These are phyloP conservation scores for Laguncularia racemosa DNA, from an alignment of 345 rosid genomes.

Conservation along the genomic window DNA sequence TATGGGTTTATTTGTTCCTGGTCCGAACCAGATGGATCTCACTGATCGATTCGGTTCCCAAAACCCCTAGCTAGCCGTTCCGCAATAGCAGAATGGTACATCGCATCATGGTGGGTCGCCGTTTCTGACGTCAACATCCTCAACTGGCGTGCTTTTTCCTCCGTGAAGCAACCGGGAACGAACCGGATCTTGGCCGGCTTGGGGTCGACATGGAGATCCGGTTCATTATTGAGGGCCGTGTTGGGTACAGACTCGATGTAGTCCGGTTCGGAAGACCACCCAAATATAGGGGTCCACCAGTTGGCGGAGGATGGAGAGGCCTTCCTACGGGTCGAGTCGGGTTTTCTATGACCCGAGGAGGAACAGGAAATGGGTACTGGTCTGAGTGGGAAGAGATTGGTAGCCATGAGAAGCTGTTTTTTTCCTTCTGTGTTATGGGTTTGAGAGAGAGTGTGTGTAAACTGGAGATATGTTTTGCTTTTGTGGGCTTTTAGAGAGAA, in stretches of 20 bases:
- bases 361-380: slow-evolving; percentile 14
- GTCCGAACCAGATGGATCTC: slow-evolving; percentile 1
- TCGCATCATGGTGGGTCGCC: slow-evolving; percentile 45
- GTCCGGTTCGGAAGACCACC: slow-evolving; percentile 45
- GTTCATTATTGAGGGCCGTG: not conserved
- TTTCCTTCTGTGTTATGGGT: too few relatives aligned
- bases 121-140: slow-evolving; percentile 40
- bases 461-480: slow-evolving; percentile 3
- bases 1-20: not conserved
- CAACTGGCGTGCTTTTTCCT: slow-evolving; percentile 55
- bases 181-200: slow-evolving; percentile 21
- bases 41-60: slow-evolving; percentile 19
- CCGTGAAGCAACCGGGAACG: slow-evolving; percentile 44
- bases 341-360: slow-evolving; percentile 7
- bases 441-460: too few relatives aligned
- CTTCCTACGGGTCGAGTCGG: slow-evolving; percentile 12
- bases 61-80: slow-evolving; percentile 51
- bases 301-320: slow-evolving; percentile 11
- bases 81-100: slow-evolving; percentile 75
- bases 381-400: slow-evolving; percentile 19
- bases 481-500: too few relatives aligned
- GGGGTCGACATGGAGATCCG: slow-evolving; percentile 7
- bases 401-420: slow-evolving; percentile 26
- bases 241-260: slow-evolving; percentile 27
- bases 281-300: slow-evolving; percentile 61